Evolutionary conservation across 371 early-diverging fungal species (phyloP).

Genomic region (Parasitella parasitica): DNA sequence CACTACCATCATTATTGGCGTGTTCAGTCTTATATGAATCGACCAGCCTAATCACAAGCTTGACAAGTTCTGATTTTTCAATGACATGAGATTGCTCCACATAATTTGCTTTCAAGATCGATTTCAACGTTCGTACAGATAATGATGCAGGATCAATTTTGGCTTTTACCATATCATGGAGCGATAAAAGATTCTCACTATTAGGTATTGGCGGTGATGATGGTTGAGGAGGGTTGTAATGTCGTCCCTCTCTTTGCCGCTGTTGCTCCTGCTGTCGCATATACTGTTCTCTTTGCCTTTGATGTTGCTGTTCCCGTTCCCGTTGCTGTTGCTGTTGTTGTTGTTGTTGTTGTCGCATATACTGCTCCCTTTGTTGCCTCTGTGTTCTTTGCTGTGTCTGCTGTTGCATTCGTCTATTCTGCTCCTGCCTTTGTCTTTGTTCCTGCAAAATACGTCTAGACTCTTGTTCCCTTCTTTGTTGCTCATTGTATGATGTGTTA

Average conservation of each 20-base stretch:
- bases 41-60: conserved; percentile 41
- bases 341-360: too few relatives aligned
- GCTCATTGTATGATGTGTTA: conserved; percentile 4
- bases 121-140: conserved; percentile 53
- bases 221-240: not conserved
- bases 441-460: not conserved
- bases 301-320: not conserved
- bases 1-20: not conserved
- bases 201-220: not conserved
- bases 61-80: conserved; percentile 57
- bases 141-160: conserved; percentile 47
- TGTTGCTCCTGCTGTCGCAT: not conserved
- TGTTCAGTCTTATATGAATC: conserved; percentile 35
- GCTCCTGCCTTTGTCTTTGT: conserved; percentile 10
- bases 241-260: not conserved
- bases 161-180: conserved; percentile 33
- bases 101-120: conserved; percentile 46
- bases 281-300: not conserved
- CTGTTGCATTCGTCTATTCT: conserved; percentile 5
- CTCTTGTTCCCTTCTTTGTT: conserved; percentile 6
- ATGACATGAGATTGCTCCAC: conserved; percentile 51
- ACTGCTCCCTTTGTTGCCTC: not conserved
- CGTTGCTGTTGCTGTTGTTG: not conserved
- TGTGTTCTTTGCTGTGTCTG: not conserved
- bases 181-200: conserved; percentile 16